Evolutionary conservation across 352 stramenopile species (phyloP), one percentile per base, ranked within the genome.

Genomic region (Phytopythium litorale): DNA sequence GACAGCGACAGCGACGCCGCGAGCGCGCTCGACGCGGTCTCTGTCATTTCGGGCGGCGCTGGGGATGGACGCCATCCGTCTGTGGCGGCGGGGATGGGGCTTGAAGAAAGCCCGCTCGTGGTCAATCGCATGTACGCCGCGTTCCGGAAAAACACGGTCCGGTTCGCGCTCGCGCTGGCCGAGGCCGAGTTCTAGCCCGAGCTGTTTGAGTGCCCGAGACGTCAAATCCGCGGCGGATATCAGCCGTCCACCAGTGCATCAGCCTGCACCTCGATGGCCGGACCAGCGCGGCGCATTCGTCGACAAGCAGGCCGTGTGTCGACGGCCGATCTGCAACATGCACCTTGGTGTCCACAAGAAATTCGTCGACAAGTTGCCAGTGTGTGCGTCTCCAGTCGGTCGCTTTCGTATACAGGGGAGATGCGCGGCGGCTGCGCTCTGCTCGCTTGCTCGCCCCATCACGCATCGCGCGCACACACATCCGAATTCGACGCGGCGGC

Each of bases 51-150:
- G 9, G 53, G n/a, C 60, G 51, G 23, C 25, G 52, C 23, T 12
- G 49, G n/a, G 33, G 48, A 40, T 19, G 37, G 52, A 37, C 43
- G 35, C 42, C 50, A 18, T 35, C 33, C 33, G 7, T 59, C 15
- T 32, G 16, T 19, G 37, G n/a, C n/a, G 3, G 55, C 67, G n/a
- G 65, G 71, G 19, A 37, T 68, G 48, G 61, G 64, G 53, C 51
- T 74, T 25, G 81, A 89, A 18, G 75, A 84, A 33, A 91, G 76
- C 40, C 86, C 81, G 0, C 63, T 91, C 33, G 80, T 90, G 18
- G 78, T 92, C 19, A 90, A 80, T 62, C 83, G 86, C 42, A 89
- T 94, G 78, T 94, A 92, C 63, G 86, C 83, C 13, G 71, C 71
- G 28, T 94, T 92, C 59, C 78, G 79, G 56, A 88, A 84, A 60